Conservation (phyloP, 768 basidiomycete genomes). For the Lactifluus rugatus region DNA sequence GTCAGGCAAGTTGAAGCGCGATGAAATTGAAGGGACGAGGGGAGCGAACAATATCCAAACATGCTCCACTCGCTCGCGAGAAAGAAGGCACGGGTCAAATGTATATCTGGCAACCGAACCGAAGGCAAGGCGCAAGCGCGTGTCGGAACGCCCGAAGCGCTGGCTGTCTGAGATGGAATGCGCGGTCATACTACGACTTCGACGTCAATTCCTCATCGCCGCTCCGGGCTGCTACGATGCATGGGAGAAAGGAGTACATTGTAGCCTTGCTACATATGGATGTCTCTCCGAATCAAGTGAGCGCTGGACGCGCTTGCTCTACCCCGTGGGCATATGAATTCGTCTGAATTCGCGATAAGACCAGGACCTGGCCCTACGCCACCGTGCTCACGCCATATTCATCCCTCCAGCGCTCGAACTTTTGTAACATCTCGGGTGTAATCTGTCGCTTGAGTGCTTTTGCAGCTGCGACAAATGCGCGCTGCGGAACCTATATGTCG, state of each 20-base stretch:
- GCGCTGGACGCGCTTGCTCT: not conserved
- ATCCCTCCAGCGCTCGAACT: conserved; percentile 63
- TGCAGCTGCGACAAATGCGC: conserved; percentile 69
- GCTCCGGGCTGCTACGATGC: not conserved
- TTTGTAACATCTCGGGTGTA: conserved; percentile 65
- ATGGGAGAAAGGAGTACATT: not conserved
- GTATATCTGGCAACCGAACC: not conserved
- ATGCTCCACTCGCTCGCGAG: not conserved
- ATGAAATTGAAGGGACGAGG: not conserved
- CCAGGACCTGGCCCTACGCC: not conserved
- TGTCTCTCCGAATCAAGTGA: not conserved
- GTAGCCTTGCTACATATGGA: conserved; percentile 1
- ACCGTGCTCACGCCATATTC: not conserved
- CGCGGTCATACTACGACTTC: not conserved
- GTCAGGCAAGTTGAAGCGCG: not conserved
- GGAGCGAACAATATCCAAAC: conserved; percentile 1
- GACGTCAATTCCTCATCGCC: not conserved
- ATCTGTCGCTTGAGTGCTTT: conserved; percentile 67
- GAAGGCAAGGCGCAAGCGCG: not conserved
- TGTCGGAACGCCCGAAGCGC: not conserved
- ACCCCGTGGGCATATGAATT: not conserved
- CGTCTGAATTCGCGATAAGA: not conserved
- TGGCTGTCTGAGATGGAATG: not conserved
- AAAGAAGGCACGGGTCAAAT: not conserved
- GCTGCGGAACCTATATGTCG: conserved; percentile 52